Evolutionary conservation across 2,329 filamentous ascomycete genomes (phyloP).

Genomic region (Pseudogymnoascus sp.): DNA sequence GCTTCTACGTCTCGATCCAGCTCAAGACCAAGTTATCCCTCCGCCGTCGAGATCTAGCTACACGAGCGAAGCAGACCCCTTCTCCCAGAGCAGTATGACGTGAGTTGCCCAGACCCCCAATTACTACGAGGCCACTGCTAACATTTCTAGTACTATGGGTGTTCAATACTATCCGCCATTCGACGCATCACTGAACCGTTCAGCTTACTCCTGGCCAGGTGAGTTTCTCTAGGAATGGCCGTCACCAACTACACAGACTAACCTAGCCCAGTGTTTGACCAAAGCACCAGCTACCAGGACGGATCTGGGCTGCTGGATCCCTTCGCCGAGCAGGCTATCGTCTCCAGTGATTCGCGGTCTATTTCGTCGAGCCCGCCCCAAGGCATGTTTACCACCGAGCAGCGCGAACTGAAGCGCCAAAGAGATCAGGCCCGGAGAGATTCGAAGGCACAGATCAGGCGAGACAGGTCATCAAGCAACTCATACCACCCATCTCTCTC

Average conservation of each 20-base stretch:
- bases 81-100: conserved; percentile 4
- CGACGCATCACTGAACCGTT: neutral
- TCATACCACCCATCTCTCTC: conserved; percentile 27
- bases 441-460: conserved; percentile 48
- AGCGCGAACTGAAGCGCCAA: conserved; percentile 56
- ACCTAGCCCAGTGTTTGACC: neutral
- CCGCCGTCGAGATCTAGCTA: neutral
- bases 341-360: conserved; percentile 21
- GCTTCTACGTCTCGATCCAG: neutral
- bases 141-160: neutral
- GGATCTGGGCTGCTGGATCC: neutral
- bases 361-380: conserved; percentile 51
- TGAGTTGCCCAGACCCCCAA: conserved; percentile 1
- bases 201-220: conserved; percentile 7
- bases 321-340: neutral
- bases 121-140: neutral
- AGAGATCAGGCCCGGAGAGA: conserved; percentile 52
- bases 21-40: neutral
- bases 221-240: neutral
- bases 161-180: neutral
- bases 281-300: neutral
- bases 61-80: neutral
- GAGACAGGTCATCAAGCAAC: conserved; percentile 31
- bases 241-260: neutral
- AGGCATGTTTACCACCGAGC: conserved; percentile 47